Evolutionary conservation across 352 stramenopile species (phyloP), one percentile per base, ranked within the genome.

Genomic region (Globisporangium okanoganense): DNA sequence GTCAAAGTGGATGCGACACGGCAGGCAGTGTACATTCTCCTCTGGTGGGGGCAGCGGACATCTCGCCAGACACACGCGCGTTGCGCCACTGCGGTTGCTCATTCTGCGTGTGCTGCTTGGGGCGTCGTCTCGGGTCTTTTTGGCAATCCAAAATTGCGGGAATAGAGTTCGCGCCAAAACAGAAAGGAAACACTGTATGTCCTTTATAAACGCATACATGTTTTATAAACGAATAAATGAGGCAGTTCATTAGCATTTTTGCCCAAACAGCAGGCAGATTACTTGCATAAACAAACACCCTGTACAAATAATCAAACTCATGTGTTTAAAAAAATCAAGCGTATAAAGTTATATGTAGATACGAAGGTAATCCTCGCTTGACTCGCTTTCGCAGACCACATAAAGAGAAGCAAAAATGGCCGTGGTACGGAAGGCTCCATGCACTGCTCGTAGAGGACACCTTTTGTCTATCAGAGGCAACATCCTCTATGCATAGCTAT

Each of bases 1-100:
- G 62, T 92, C 69, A 58, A 79, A 76, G 57, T 90, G 72, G 49
- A 94, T 85, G 41, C 77, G 78, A 43, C 85, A 94, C 18, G 85
- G 85, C 49, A 94, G 65, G 29, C 81, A 87, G 66, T 94, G 85
- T 61, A 94, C 76, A 29, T 62, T 69, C 51, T 80, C 56, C 40
- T 88, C 78, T 1, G 75, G 44, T 8, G 79, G 61, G 18, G 76
- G 75, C 55, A 94, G 65, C 31, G 85, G 85, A 36, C 82, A 94
- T 49, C 85, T 79, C 69, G 83, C 92, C 51, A 90, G 69, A 67
- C 82, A 92, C 44, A 92, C 76, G 40, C 69, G 67, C 63, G 59
- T 65, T 9, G 48, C n/a, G 38, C 45, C 56, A 5, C 44, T 9
- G 20, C 55, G 27, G 55, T 13, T 18, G 35, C 40, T 62, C 44